Base-by-base conservation (phyloP, 805 yeast genomes). In the Sugiyamaella marilandica region DNA sequence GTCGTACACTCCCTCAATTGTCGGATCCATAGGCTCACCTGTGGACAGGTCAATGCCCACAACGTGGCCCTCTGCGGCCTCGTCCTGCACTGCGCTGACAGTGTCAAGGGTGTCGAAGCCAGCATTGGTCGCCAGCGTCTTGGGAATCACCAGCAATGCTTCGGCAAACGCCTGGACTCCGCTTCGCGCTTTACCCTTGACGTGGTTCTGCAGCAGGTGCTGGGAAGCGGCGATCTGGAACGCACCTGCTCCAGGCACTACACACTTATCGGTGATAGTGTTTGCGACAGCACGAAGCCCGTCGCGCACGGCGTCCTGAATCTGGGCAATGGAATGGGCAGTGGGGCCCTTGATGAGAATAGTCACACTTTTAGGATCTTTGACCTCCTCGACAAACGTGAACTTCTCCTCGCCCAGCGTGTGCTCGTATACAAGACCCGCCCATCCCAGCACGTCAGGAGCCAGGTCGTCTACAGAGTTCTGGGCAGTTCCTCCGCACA, bases 231-330 rank as follows among this genome's bases (percentile, higher is more conserved):
- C 84, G 65, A 94, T 75, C 74, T 84, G 95, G 70, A 86, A 94
- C 1, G 98, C 94, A 53, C 99, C 99, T 1, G 94, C 99, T 57
- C 99, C 99, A 5, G 99, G 97, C 45, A 94, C 84, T 39, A 94
- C 83, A 41, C 85, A 72, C 62, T 82, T 80, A 69, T 94, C 99
- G 64, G 83, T 86, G 49, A 94, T 73, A 33, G 91, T 94, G 66
- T 94, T 94, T 43, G 95, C 83, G 14, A 94, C 97, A 1, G 97
- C 90, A 61, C 99, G 82, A 55, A 94, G 77, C 33, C 99, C 99
- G 69, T 94, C 99, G 69, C 99, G 83, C 19, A 95, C 90, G 0
- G 99, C 98, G 67, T 94, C 99, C 68, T 91, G 89, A 33, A 95
- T 87, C 74, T 94, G 99, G 64, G 82, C 86, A 61, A 94, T 79